phyloP scores from a whole-genome alignment of 2,329 filamentous ascomycete species.

The Beauveria rudraprayagi region DNA sequence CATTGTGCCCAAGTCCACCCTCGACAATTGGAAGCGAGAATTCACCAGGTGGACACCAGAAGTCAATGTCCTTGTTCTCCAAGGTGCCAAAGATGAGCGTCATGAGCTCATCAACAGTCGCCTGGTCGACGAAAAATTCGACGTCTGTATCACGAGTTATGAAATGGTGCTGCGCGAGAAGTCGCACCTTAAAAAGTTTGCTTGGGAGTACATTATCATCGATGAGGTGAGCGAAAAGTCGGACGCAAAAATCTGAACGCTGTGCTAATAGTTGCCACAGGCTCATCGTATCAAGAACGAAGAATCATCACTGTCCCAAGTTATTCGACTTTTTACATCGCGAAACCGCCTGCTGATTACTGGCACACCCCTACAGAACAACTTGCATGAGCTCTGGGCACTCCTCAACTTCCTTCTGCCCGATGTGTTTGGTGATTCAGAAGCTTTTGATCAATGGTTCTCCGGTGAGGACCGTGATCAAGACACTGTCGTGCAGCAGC shows the following conservation, averaged over 20 bases:
- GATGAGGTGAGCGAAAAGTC: constrained; percentile 52
- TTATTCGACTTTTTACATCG: constrained; percentile 93
- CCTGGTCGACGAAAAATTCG: constrained; percentile 89
- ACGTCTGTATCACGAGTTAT: constrained; percentile 97
- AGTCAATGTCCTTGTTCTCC: constrained; percentile 85
- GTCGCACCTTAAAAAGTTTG: constrained; percentile 89
- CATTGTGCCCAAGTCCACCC: constrained; percentile 88
- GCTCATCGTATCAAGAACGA: constrained; percentile 99
- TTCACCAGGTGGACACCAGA: constrained; percentile 93
- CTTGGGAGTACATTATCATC: constrained; percentile 99
- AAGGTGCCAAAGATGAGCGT: constrained; percentile 92
- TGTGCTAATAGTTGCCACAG: constrained; percentile 16
- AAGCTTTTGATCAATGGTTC: constrained; percentile 98
- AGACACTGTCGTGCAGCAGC: constrained; percentile 89
- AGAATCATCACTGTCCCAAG: constrained; percentile 91
- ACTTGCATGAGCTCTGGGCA: constrained; percentile 95
- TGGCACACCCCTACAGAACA: constrained; percentile 94
- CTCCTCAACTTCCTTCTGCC: constrained; percentile 95
- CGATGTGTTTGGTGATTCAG: constrained; percentile 93
- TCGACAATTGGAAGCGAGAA: constrained; percentile 97
- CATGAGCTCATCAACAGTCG: constrained; percentile 81
- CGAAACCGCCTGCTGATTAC: constrained; percentile 93
- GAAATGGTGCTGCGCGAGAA: constrained; percentile 98
- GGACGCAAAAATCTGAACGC: background rate
- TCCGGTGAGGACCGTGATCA: constrained; percentile 84